Base-by-base conservation (phyloP, 768 basidiomycete species). In the Calocera cornea region DNA sequence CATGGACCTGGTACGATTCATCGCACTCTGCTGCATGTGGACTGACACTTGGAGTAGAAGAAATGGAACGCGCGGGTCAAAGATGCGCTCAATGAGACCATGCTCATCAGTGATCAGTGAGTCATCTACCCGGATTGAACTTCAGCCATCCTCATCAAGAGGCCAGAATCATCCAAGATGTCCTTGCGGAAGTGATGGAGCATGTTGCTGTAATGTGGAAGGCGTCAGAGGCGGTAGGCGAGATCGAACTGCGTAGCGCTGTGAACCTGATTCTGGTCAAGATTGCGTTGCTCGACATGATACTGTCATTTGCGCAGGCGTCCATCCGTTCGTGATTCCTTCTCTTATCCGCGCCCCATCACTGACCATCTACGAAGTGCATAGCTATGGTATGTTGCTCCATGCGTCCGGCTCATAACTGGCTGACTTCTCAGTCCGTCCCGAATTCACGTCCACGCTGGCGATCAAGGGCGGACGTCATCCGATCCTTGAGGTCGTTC, bases 401-500 rank as follows among this genome's bases (percentile, higher is more conserved):
- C 19, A n/a, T 38, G 36, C 34, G n/a, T 12, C 0, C 14, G 34
- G 1, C 17, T 31, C 31, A 47, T 54, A 60, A n/a, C n/a, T n/a
- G n/a, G n/a, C n/a, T n/a, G n/a, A n/a, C n/a, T 41, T 31, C 64
- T 16, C 72, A 94, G 93, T 88, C 27, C 90, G 94, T 2, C 95
- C 95, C 0, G 92, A 95, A 71, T 93, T 92, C 72, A 94, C 92
- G 7, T 89, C 87, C 1, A 94, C 91, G 1, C 79, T 94, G 8
- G 92, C 93, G 0, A 87, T 97, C 75, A 95, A 93, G 75, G 83
- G 84, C 0, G 93, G 94, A 0, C 83, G 91, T 1, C 94, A 97
- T 74, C 94, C 95, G 0, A 82, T 97, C 7, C 81, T 95, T 16
- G 92, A 95, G 75, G 86, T 80, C 3, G 79, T 87, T 1, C 85